These are phyloP conservation scores for Naumovozyma dairenensis DNA, from an alignment of 805 yeast species.

Conservation along the genomic window DNA sequence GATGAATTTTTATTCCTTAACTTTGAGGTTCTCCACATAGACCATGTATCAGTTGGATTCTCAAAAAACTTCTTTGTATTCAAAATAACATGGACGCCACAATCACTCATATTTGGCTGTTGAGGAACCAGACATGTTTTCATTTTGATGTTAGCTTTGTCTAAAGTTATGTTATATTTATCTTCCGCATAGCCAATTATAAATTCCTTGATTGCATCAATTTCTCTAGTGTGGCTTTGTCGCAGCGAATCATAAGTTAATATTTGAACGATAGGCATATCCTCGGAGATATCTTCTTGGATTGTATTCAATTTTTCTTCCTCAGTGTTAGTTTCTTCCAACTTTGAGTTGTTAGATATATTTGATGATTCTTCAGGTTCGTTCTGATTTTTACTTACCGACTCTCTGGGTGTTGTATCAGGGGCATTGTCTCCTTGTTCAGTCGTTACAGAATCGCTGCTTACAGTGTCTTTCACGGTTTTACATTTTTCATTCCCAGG, in stretches of 20 bases:
- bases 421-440: background rate
- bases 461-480: constrained; percentile 3
- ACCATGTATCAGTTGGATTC: constrained; percentile 38
- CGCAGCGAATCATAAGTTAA: constrained; percentile 70
- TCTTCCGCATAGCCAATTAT: constrained; percentile 63
- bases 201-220: constrained; percentile 48
- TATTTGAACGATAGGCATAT: constrained; percentile 31
- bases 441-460: background rate
- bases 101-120: constrained; percentile 84
- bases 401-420: background rate
- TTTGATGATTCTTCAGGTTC: constrained; percentile 2
- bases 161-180: constrained; percentile 40
- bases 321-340: too few relatives aligned
- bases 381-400: constrained; percentile 1
- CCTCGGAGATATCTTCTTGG: constrained; percentile 12
- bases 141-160: constrained; percentile 38
- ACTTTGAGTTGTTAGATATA: background rate
- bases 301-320: too few relatives aligned
- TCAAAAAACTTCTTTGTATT: constrained; percentile 52
- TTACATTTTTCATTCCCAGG: constrained; percentile 9
- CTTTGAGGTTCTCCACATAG: constrained; percentile 35
- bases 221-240: constrained; percentile 41
- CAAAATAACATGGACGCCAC: constrained; percentile 86
- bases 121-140: constrained; percentile 55
- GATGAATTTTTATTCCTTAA: constrained; percentile 12